Conservation (phyloP, 2,329 filamentous ascomycete genomes). For the Akanthomyces lecanii region DNA sequence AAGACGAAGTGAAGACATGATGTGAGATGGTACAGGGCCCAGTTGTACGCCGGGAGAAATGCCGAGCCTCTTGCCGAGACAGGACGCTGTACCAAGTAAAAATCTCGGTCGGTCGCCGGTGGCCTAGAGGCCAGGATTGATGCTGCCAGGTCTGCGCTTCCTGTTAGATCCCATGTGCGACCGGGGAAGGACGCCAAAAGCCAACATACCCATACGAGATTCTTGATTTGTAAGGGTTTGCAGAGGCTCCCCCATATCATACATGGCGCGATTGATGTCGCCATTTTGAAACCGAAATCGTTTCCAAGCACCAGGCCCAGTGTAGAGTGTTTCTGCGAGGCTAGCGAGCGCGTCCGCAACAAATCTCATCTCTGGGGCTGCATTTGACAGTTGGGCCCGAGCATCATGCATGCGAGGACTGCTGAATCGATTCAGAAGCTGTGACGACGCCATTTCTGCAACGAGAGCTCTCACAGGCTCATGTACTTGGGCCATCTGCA, state of each 20-base stretch:
- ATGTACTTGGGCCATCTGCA: conserved; percentile 19
- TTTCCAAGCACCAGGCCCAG: conserved; percentile 15
- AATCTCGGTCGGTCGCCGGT: conserved; percentile 14
- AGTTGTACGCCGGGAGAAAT: not conserved
- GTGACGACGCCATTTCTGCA: conserved; percentile 15
- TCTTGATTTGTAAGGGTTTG: conserved; percentile 18
- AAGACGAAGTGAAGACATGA: conserved; percentile 6
- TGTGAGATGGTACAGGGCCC: conserved; percentile 1
- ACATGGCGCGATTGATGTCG: not conserved
- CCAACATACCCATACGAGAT: conserved; percentile 18
- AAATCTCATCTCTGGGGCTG: not conserved
- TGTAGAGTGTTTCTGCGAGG: not conserved
- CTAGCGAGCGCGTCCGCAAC: not conserved
- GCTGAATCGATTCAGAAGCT: not conserved
- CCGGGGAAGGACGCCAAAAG: not conserved
- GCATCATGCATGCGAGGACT: not conserved
- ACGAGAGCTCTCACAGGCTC: conserved; percentile 14
- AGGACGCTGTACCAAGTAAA: not conserved
- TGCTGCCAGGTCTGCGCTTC: conserved; percentile 18
- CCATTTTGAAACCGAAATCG: conserved; percentile 1
- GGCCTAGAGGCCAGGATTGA: conserved; percentile 15
- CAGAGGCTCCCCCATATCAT: conserved; percentile 17
- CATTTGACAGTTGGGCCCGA: not conserved
- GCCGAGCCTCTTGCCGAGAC: not conserved
- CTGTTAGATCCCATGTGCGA: not conserved